phyloP scores from a whole-genome alignment of 805 yeast species.

The Yarrowia sp. region DNA sequence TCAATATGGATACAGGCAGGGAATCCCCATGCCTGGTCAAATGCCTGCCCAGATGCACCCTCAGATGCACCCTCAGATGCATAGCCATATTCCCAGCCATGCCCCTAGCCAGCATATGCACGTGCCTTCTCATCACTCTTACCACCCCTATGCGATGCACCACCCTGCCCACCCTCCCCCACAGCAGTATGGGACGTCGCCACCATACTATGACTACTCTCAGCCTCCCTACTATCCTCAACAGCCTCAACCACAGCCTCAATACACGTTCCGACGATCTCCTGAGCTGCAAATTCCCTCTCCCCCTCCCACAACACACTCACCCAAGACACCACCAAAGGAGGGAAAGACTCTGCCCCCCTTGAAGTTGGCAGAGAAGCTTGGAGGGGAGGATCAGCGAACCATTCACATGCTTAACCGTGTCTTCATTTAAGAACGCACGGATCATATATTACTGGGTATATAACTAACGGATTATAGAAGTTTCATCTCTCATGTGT shows the following conservation, averaged over 20 bases:
- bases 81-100: slow-evolving; percentile 6
- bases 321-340: slow-evolving; percentile 17
- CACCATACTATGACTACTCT: slow-evolving; percentile 8
- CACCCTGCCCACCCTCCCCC: not conserved
- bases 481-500: not conserved
- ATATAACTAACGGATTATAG: slow-evolving; percentile 12
- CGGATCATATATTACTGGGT: not conserved
- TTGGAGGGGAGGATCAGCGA: slow-evolving; percentile 20
- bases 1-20: slow-evolving; percentile 19
- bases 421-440: not conserved
- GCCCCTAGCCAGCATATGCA: slow-evolving; percentile 13
- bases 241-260: slow-evolving; percentile 1
- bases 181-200: slow-evolving; percentile 15
- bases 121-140: slow-evolving; percentile 6
- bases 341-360: slow-evolving; percentile 18
- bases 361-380: slow-evolving; percentile 11
- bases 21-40: slow-evolving; percentile 16
- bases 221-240: slow-evolving; percentile 1
- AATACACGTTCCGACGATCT: slow-evolving; percentile 9
- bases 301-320: slow-evolving; percentile 17
- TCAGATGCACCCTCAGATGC: slow-evolving; percentile 12
- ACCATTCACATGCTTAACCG: slow-evolving; percentile 24
- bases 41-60: slow-evolving; percentile 3
- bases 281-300: slow-evolving; percentile 20
- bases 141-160: slow-evolving; percentile 18